Evolutionary conservation across 331 rosid genomes (phyloP).

Genomic region (Malus hybrid): DNA sequence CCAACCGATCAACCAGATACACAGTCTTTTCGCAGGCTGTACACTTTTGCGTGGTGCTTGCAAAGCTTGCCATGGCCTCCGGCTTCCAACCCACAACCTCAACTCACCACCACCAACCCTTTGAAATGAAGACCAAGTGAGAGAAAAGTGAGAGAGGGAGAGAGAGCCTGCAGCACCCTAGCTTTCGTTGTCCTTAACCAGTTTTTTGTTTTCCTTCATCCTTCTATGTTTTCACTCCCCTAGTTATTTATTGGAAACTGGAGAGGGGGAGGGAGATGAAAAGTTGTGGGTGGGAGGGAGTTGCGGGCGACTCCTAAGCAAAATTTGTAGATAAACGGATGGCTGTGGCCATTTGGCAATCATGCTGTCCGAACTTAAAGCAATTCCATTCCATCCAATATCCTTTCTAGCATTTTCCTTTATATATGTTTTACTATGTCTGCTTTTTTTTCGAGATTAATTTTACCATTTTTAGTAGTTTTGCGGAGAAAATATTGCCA

Average conservation of each 20-base stretch:
- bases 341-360: constrained; percentile 8
- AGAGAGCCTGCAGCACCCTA: background rate
- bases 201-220: background rate
- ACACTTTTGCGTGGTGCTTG: constrained; percentile 63
- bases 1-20: constrained; percentile 48
- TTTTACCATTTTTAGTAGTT: no score
- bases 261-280: constrained; percentile 3
- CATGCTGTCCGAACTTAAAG: constrained; percentile 13
- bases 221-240: background rate
- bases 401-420: background rate
- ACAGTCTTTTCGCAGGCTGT: constrained; percentile 53
- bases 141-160: no score
- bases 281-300: constrained; percentile 30
- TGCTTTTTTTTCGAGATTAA: background rate
- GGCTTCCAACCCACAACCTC: constrained; percentile 18
- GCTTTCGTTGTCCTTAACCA: background rate
- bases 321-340: background rate
- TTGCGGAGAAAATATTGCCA: no score
- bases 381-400: background rate
- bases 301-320: constrained; percentile 16
- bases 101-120: constrained; percentile 7
- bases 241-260: constrained; percentile 1
- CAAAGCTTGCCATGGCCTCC: constrained; percentile 45
- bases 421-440: background rate
- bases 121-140: background rate